A percentile compares a stretch with the other conserved stretches of the same genome.
Conservation (phyloP, 139 green algal species). For the Volvox reticuliferus region DNA sequence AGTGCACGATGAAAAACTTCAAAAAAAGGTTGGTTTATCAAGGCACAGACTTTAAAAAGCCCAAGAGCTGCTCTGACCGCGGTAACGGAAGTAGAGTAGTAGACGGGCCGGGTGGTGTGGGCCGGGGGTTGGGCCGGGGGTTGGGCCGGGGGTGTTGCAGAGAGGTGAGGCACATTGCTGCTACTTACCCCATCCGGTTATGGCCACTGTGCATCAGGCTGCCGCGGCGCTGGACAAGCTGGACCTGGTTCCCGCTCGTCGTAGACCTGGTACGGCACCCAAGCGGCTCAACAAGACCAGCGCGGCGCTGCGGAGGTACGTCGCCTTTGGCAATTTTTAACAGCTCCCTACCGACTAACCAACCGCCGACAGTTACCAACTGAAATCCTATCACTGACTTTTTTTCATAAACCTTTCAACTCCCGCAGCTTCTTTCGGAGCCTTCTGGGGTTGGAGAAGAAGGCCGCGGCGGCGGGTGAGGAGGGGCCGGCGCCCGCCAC, state of each 20-base stretch:
- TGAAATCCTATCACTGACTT: neutral
- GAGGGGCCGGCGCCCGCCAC: neutral
- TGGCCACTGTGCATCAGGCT: conserved; percentile 41
- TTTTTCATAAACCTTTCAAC: neutral
- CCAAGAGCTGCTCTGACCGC: too few species aligned
- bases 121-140: too few species aligned
- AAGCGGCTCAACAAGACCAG: conserved; percentile 46
- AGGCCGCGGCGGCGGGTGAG: neutral
- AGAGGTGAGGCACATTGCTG: neutral
- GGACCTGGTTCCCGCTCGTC: conserved; percentile 63
- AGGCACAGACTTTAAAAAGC: too few species aligned
- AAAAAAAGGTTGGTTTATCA: too few species aligned
- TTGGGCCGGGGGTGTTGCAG: too few species aligned
- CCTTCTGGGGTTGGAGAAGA: conserved; percentile 32
- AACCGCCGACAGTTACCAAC: neutral
- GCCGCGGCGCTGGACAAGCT: conserved; percentile 83
- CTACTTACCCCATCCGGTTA: neutral
- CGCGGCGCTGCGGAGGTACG: conserved; percentile 16
- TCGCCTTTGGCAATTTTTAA: too few species aligned
- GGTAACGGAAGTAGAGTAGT: neutral
- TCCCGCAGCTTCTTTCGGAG: conserved; percentile 37
- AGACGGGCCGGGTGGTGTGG: too few species aligned
- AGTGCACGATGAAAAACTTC: too few species aligned
- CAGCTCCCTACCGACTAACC: too few species aligned
- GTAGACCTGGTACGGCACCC: neutral